These are phyloP conservation scores for Lactifluus rugatus DNA, from an alignment of 768 basidiomycete species.

Conservation along the genomic window DNA sequence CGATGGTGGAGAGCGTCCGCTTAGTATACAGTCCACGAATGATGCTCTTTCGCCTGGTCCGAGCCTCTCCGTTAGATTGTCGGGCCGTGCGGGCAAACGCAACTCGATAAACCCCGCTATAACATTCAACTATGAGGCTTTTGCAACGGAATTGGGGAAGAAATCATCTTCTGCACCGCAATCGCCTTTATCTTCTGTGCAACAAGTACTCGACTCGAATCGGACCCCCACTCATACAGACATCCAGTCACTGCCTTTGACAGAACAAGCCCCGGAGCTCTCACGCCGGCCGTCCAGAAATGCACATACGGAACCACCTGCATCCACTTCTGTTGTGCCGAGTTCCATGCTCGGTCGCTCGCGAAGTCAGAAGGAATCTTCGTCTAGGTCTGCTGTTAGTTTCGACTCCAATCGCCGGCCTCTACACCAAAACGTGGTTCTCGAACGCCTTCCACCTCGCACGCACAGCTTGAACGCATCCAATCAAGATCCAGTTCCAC, in stretches of 20 bases:
- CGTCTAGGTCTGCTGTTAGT: slow-evolving; percentile 6
- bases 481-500: not conserved
- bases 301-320: not conserved
- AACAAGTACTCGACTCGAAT: not conserved
- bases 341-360: not conserved
- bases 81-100: slow-evolving; percentile 36
- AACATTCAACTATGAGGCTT: slow-evolving; percentile 26
- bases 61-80: slow-evolving; percentile 24
- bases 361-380: slow-evolving; percentile 4
- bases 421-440: slow-evolving; percentile 15
- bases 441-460: slow-evolving; percentile 19
- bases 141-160: slow-evolving; percentile 1
- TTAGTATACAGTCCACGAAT: slow-evolving; percentile 28
- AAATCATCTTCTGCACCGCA: slow-evolving; percentile 7
- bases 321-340: not conserved
- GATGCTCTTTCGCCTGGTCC: slow-evolving; percentile 20
- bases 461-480: slow-evolving; percentile 12
- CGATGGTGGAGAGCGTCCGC: slow-evolving; percentile 35
- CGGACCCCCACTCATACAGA: not conserved
- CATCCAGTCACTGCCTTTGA: not conserved
- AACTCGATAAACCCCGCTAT: slow-evolving; percentile 48
- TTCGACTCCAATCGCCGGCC: slow-evolving; percentile 23
- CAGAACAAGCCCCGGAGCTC: not conserved
- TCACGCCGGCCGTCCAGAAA: slow-evolving; percentile 4
- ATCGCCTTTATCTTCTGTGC: not conserved